phyloP scores from a whole-genome alignment of 2,329 filamentous ascomycete genomes.

The Colletotrichum agaves region DNA sequence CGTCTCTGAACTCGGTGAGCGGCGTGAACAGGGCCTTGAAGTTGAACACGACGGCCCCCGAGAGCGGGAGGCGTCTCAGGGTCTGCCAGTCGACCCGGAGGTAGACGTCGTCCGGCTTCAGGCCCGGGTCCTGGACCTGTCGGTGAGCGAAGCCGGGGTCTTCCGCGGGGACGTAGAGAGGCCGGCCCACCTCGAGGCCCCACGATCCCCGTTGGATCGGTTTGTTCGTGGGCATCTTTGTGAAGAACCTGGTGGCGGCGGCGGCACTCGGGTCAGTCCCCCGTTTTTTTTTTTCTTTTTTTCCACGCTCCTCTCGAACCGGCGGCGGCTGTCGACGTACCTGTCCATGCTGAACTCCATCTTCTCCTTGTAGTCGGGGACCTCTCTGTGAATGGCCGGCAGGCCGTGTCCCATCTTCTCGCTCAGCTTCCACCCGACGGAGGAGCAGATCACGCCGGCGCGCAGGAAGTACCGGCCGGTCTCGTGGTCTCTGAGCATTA shows the following conservation, averaged over 20 bases:
- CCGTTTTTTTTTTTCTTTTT: too few relatives aligned
- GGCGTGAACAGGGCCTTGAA: constrained; percentile 90
- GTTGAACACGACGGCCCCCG: constrained; percentile 82
- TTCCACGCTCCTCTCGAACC: too few relatives aligned
- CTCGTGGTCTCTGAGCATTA: constrained; percentile 76
- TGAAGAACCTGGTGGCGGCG: constrained; percentile 82
- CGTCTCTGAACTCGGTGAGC: constrained; percentile 73
- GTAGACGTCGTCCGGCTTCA: constrained; percentile 69
- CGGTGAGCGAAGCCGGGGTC: constrained; percentile 72
- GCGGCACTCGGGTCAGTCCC: too few relatives aligned
- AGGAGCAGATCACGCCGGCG: constrained; percentile 81
- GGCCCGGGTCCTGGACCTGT: constrained; percentile 63
- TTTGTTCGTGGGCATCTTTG: constrained; percentile 77
- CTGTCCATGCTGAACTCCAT: constrained; percentile 90
- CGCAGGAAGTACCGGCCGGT: constrained; percentile 80
- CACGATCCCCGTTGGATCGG: constrained; percentile 88
- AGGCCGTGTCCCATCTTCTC: constrained; percentile 79
- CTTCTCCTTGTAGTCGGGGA: constrained; percentile 88
- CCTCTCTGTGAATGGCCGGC: constrained; percentile 75
- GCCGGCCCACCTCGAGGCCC: constrained; percentile 81
- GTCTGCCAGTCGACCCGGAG: constrained; percentile 92
- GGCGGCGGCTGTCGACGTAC: constrained; percentile 56
- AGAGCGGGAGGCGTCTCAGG: constrained; percentile 79
- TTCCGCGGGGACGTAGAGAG: constrained; percentile 78
- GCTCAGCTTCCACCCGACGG: constrained; percentile 81